These are phyloP conservation scores for Moesziomyces sp. DNA, from an alignment of 1,284 basidiomycete species.

Conservation along the genomic window DNA sequence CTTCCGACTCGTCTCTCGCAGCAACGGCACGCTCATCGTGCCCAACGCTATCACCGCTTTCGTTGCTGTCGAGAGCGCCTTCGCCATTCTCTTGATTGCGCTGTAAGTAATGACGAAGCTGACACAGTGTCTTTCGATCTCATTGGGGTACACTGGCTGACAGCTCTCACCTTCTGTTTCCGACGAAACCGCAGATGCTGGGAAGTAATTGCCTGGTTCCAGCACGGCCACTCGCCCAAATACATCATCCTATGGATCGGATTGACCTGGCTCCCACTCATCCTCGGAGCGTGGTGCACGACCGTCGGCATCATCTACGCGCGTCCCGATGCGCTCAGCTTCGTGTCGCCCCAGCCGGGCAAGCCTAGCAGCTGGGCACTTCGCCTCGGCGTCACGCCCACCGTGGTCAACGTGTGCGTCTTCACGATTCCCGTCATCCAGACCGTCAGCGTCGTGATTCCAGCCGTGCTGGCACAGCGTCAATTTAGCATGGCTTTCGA, in stretches of 20 bases:
- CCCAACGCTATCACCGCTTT: conserved; percentile 39
- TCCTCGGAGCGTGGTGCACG: conserved; percentile 29
- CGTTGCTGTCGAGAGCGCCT: conserved; percentile 24
- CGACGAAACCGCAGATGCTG: conserved; percentile 14
- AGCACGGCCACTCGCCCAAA: conserved; percentile 17
- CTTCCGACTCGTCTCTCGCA: conserved; percentile 18
- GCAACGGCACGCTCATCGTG: conserved; percentile 38
- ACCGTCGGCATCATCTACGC: conserved; percentile 34
- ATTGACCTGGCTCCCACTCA: conserved; percentile 32
- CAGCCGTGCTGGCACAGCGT: conserved; percentile 17
- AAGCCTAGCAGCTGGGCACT: conserved; percentile 20
- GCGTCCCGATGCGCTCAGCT: conserved; percentile 32
- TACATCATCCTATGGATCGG: conserved; percentile 36
- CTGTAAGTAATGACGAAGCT: conserved; percentile 19
- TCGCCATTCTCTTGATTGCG: conserved; percentile 26
- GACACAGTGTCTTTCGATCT: too few relatives aligned
- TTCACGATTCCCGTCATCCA: conserved; percentile 28
- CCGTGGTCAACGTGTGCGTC: conserved; percentile 22
- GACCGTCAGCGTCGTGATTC: conserved; percentile 22
- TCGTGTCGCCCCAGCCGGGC: conserved; percentile 31
- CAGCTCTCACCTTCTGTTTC: too few relatives aligned
- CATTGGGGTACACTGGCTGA: too few relatives aligned
- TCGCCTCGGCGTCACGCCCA: conserved; percentile 29
- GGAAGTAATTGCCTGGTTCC: conserved; percentile 26
- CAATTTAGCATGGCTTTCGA: conserved; percentile 17